Evolutionary conservation across 768 basidiomycete species (phyloP).

Genomic region (Lactarius hengduanensis): DNA sequence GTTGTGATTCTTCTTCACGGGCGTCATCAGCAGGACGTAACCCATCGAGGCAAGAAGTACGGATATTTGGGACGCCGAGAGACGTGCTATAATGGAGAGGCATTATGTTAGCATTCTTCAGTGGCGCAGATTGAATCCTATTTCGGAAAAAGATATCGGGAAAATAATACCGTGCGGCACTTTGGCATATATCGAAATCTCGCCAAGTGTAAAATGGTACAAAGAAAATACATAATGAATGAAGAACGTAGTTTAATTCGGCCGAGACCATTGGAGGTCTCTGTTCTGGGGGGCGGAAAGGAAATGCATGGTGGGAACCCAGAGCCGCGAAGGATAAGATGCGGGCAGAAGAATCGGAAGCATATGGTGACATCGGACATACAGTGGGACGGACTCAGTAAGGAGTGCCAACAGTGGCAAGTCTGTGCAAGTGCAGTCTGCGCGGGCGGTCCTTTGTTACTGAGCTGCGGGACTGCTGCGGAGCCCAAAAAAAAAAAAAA

Average conservation of each 20-base stretch:
- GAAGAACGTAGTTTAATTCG: neutral
- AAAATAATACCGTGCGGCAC: no score
- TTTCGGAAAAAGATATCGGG: neutral
- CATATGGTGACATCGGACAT: neutral
- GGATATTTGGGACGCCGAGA: conserved; percentile 3
- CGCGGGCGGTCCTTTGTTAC: neutral
- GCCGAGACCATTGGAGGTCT: neutral
- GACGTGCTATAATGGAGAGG: neutral
- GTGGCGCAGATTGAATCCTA: neutral
- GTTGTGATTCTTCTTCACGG: neutral
- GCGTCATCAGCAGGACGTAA: neutral
- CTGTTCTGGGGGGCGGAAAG: neutral
- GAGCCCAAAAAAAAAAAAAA: neutral
- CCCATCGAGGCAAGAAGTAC: conserved; percentile 2
- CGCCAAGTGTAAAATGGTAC: neutral
- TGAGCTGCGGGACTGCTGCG: neutral
- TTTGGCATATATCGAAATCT: neutral
- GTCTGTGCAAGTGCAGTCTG: neutral
- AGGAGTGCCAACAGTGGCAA: neutral
- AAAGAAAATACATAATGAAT: neutral
- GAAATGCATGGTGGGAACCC: neutral
- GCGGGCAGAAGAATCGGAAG: neutral
- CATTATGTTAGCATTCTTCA: conserved; percentile 1
- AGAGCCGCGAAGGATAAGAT: neutral
- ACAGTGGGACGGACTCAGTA: neutral